Conservation (phyloP, 2,329 filamentous ascomycete genomes). For the Alternaria gaisen region DNA sequence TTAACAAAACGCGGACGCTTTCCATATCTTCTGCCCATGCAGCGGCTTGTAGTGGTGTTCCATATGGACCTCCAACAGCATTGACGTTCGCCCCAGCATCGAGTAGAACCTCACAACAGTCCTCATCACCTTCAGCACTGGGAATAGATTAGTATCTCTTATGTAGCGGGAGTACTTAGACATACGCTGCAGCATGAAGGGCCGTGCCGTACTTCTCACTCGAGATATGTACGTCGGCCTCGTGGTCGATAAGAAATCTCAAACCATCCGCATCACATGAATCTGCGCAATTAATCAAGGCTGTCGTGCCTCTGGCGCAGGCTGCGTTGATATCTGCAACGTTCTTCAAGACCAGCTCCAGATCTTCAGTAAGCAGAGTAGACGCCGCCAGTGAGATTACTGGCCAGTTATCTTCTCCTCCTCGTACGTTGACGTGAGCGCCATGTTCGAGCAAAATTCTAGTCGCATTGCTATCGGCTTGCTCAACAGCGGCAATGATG, state of each 20-base stretch:
- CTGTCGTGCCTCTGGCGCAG: slow-evolving; percentile 30
- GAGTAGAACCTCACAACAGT: slow-evolving; percentile 26
- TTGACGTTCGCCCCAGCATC: slow-evolving; percentile 32
- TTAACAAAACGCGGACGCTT: slow-evolving; percentile 22
- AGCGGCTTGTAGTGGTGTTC: slow-evolving; percentile 32
- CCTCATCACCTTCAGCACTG: slow-evolving; percentile 23
- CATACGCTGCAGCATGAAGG: slow-evolving; percentile 32
- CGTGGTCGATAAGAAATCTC: slow-evolving; percentile 22
- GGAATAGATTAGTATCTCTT: slow-evolving; percentile 3
- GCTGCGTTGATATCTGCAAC: slow-evolving; percentile 31
- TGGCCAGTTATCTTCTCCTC: slow-evolving; percentile 30
- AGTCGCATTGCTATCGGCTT: slow-evolving; percentile 21
- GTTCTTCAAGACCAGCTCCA: slow-evolving; percentile 27
- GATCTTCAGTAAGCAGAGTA: slow-evolving; percentile 23
- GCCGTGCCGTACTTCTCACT: slow-evolving; percentile 30
- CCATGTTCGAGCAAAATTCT: slow-evolving; percentile 28
- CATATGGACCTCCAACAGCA: slow-evolving; percentile 24
- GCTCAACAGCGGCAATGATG: slow-evolving; percentile 27
- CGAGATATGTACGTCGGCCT: slow-evolving; percentile 26
- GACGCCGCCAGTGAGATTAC: slow-evolving; percentile 27
- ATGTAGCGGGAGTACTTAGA: neutral
- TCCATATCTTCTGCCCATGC: slow-evolving; percentile 22
- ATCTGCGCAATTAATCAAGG: slow-evolving; percentile 30
- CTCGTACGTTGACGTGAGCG: slow-evolving; percentile 32
- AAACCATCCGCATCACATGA: slow-evolving; percentile 25